phyloP scores from a whole-genome alignment of 1,284 basidiomycete genomes.

The Fistulinella cinereoalba region DNA sequence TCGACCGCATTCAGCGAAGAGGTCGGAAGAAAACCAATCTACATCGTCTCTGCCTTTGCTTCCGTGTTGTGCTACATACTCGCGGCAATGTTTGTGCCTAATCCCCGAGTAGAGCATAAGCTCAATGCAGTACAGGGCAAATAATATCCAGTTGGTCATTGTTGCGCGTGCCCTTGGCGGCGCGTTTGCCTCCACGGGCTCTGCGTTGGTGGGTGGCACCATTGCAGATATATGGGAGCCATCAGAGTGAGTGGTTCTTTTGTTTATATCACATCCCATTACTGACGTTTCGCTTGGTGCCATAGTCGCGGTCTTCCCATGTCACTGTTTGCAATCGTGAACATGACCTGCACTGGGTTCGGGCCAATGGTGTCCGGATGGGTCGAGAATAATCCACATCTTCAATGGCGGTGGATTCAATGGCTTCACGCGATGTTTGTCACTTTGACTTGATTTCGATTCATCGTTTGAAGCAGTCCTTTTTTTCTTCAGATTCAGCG shows the following conservation, averaged over 20 bases:
- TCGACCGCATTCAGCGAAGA: slow-evolving; percentile 49
- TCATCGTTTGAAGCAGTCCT: not conserved
- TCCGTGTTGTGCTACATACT: slow-evolving; percentile 48
- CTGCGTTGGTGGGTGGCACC: slow-evolving; percentile 61
- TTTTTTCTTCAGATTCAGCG: slow-evolving; percentile 45
- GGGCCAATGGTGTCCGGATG: slow-evolving; percentile 55
- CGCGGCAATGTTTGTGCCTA: slow-evolving; percentile 49
- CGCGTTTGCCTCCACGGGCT: slow-evolving; percentile 46
- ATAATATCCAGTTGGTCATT: slow-evolving; percentile 26
- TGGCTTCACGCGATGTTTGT: slow-evolving; percentile 57
- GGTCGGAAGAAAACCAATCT: slow-evolving; percentile 46
- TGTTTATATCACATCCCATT: slow-evolving; percentile 14
- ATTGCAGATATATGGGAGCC: slow-evolving; percentile 45
- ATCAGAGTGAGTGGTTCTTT: slow-evolving; percentile 12
- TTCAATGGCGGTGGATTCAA: slow-evolving; percentile 68
- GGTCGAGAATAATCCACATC: slow-evolving; percentile 47
- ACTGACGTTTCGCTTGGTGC: slow-evolving; percentile 2
- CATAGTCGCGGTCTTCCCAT: slow-evolving; percentile 54
- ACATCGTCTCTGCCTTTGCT: slow-evolving; percentile 37
- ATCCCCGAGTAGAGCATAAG: not conserved
- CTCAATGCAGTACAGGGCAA: slow-evolving; percentile 14
- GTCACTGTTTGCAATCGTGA: slow-evolving; percentile 48
- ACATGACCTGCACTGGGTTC: slow-evolving; percentile 50
- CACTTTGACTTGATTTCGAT: slow-evolving; percentile 15
- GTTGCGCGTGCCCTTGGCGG: slow-evolving; percentile 26